Evolutionary conservation across 2,329 filamentous ascomycete genomes (phyloP).

Genomic region (Emergomyces pasteurianus): DNA sequence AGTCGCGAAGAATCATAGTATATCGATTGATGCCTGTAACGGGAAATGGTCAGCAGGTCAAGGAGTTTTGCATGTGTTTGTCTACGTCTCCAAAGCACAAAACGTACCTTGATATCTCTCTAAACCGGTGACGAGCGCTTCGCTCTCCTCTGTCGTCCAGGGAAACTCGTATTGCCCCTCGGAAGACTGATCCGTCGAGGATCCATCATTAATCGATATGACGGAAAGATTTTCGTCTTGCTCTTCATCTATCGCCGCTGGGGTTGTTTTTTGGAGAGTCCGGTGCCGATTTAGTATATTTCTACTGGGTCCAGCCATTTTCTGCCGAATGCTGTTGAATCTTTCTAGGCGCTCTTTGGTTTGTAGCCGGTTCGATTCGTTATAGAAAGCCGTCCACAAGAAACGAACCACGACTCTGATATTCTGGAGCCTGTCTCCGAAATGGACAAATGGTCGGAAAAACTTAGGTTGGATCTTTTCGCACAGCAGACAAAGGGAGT

Average conservation of each 20-base stretch:
- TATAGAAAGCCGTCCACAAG: background rate
- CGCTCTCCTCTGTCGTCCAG: constrained; percentile 1
- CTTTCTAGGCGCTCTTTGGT: background rate
- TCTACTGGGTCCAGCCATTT: background rate
- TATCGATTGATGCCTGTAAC: constrained; percentile 1
- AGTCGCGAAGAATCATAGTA: constrained; percentile 1
- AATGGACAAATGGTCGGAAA: background rate
- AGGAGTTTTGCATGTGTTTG: too few species aligned
- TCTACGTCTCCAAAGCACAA: background rate
- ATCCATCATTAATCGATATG: background rate
- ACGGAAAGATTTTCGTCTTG: background rate
- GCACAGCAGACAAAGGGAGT: constrained; percentile 4
- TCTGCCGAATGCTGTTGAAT: background rate
- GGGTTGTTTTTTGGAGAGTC: background rate
- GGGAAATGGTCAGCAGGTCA: background rate
- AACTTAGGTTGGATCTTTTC: constrained; percentile 3
- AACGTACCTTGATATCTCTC: constrained; percentile 2
- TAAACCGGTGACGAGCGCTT: constrained; percentile 1
- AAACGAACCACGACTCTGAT: constrained; percentile 6
- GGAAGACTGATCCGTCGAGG: background rate
- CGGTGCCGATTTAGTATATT: too few species aligned
- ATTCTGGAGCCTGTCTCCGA: constrained; percentile 6
- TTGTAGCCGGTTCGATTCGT: background rate
- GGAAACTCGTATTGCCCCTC: background rate
- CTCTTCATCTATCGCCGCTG: background rate